phyloP scores from a whole-genome alignment of 2,329 filamentous ascomycete genomes.

The Emmonsiellopsis sp. region DNA sequence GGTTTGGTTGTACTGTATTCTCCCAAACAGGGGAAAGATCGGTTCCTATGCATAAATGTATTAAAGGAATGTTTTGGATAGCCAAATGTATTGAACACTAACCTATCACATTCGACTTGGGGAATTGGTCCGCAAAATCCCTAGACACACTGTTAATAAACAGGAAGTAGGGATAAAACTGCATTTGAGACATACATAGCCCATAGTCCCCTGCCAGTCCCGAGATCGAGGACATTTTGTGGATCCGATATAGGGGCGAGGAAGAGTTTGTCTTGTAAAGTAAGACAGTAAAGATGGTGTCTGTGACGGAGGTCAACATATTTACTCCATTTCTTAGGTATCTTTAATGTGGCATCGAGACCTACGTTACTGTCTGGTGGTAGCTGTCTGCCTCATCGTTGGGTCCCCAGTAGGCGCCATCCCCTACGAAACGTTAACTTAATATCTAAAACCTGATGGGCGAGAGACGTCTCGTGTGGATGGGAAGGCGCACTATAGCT shows the following conservation, averaged over 20 bases:
- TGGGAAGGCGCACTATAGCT: slow-evolving; percentile 16
- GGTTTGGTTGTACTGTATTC: slow-evolving; percentile 19
- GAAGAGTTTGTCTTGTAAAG: slow-evolving; percentile 17
- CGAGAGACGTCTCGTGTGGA: slow-evolving; percentile 14
- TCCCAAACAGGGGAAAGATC: slow-evolving; percentile 27
- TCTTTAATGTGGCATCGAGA: no score
- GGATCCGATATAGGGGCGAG: slow-evolving; percentile 16
- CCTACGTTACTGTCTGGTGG: slow-evolving; percentile 14
- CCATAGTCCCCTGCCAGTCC: slow-evolving; percentile 35
- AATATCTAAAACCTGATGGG: slow-evolving; percentile 21
- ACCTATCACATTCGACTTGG: slow-evolving; percentile 25
- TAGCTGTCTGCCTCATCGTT: slow-evolving; percentile 17
- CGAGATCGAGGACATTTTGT: slow-evolving; percentile 29
- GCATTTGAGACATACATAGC: slow-evolving; percentile 17
- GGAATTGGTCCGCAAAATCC: slow-evolving; percentile 31
- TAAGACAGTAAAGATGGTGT: slow-evolving; percentile 18
- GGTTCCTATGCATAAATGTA: slow-evolving; percentile 18
- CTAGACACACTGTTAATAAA: slow-evolving; percentile 3
- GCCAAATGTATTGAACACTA: background rate
- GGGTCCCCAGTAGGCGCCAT: slow-evolving; percentile 19
- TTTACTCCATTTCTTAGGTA: background rate
- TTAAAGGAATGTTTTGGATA: background rate
- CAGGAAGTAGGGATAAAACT: background rate
- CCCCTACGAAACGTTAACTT: slow-evolving; percentile 11
- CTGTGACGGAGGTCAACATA: background rate